phyloP scores from a whole-genome alignment of 2,329 filamentous ascomycete species.

The Anthostomella pinea region DNA sequence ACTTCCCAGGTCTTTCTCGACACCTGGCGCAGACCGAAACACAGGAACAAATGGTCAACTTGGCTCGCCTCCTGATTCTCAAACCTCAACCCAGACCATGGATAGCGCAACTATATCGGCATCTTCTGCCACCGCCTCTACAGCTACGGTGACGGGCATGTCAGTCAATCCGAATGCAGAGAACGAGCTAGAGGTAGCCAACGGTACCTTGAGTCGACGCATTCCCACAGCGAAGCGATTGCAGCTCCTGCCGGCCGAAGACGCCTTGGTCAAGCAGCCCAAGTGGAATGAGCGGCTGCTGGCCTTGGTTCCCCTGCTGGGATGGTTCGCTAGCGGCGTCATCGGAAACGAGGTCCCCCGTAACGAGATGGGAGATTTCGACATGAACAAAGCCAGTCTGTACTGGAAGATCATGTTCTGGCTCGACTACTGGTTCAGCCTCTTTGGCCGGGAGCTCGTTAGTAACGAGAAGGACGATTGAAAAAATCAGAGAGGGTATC shows the following conservation, averaged over 20 bases:
- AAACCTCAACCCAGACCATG: constrained; percentile 53
- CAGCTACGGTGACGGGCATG: constrained; percentile 43
- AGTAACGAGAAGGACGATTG: constrained; percentile 58
- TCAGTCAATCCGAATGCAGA: constrained; percentile 3
- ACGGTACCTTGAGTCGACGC: constrained; percentile 51
- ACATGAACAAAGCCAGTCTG: constrained; percentile 65
- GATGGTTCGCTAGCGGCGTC: constrained; percentile 69
- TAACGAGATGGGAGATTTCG: constrained; percentile 72
- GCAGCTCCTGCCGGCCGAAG: constrained; percentile 64
- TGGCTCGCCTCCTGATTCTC: constrained; percentile 42
- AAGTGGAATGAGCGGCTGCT: constrained; percentile 62
- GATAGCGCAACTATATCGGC: constrained; percentile 48
- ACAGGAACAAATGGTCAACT: constrained; percentile 34
- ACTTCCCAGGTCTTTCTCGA: constrained; percentile 34
- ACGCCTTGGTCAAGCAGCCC: constrained; percentile 68
- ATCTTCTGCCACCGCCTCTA: constrained; percentile 41
- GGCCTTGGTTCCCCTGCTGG: constrained; percentile 64
- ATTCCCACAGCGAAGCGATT: constrained; percentile 66
- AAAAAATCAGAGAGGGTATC: too few relatives aligned
- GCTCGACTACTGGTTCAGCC: constrained; percentile 55
- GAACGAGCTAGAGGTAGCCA: constrained; percentile 34
- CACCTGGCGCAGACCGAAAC: constrained; percentile 8
- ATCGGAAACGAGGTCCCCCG: constrained; percentile 75
- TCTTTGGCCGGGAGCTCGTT: constrained; percentile 59
- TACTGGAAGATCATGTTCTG: constrained; percentile 68